Evolutionary conservation across 345 rosid species (phyloP), one percentile per base, ranked within the genome.

Genomic region (Eutrema heterophyllum): DNA sequence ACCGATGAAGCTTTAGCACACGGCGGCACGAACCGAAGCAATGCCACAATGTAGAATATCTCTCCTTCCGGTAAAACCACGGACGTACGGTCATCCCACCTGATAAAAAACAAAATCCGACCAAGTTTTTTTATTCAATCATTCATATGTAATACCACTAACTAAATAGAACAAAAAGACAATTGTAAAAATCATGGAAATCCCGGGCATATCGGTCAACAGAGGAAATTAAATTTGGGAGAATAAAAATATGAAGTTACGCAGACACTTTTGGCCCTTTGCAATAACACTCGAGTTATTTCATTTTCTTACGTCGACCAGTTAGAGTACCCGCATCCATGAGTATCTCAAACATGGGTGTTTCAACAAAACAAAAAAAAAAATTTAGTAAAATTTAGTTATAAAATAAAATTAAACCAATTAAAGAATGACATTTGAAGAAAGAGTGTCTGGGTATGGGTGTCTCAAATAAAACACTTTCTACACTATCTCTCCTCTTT

Each of bases 31-130:
- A 85, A 92, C 48, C 97, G 82, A 38, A 94, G 95, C 80, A 94
- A 76, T 26, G 97, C 98, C 68, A 92, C 93, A 2, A 92, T 74
- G 77, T 94, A 94, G 84, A 94, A 94, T 14, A 92, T 75, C 32
- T 88, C 97, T n/a, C 91, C 96, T 5, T 79, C 84, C 9, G 98
- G 97, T 57, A 87, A 6, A 40, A 73, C 88, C 66, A 83, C 89
- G 0, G 93, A 94, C 13, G 87, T 86, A 7, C 93, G 85, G 6
- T 64, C 61, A 65, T 89, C 93, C 97, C 96, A 94, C 82, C 97
- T 94, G 73, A 50, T 3, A 2, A 3, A 54, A 7, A 1, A 59
- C 4, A 62, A 61, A 67, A 3, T 5, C 3, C 51, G 3, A 39
- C 50, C 63, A 44, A n/a, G n/a, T 2, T 21, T 2, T 14, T n/a